Evolutionary conservation across 768 basidiomycete species (phyloP), one percentile per base, ranked within the genome.

Genomic region (Kwoniella dendrophila): DNA sequence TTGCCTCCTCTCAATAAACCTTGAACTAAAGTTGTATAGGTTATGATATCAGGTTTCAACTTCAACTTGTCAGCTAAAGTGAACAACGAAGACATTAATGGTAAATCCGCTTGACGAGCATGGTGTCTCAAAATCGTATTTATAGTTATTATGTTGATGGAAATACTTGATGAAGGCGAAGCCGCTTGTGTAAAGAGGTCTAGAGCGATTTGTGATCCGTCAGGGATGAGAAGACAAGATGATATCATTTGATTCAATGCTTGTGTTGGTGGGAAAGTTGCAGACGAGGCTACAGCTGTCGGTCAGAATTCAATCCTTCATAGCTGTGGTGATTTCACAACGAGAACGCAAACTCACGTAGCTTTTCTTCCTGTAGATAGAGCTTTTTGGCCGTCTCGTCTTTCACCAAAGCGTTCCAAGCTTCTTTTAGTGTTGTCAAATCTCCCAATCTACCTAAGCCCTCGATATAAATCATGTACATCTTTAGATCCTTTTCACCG

Each of bases 11-110:
- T 85, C 51, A 92, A 83, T 55, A 95, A 76, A 0, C 90, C 88
- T 26, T 87, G 85, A 18, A 97, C 85, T 32, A 97, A 83, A 12
- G 87, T 92, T 3, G 93, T 92, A 77, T 88, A 97, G 0, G 89
- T 96, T 78, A 87, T 86, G 11, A 89, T 85, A 75, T 97, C 90
- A 6, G 91, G 89, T 22, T 79, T 69, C 33, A 95, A 71, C 0
- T 83, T 82, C 1, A 79, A 82, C 14, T 81, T 74, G 26, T 81
- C 77, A 81, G 95, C 86, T 59, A 82, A 78, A 48, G 83, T 82
- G 48, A 98, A 79, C 24, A 86, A 76, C 18, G 77, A 66, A 2
- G 86, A 85, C 62, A 94, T 81, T 1, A 80, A 81, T 55, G 84
- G 83, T 70, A 90, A 83, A 74, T 93, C 85, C 29, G 83, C 82